phyloP scores from a whole-genome alignment of 768 basidiomycete genomes.

The Russula ochroleuca region DNA sequence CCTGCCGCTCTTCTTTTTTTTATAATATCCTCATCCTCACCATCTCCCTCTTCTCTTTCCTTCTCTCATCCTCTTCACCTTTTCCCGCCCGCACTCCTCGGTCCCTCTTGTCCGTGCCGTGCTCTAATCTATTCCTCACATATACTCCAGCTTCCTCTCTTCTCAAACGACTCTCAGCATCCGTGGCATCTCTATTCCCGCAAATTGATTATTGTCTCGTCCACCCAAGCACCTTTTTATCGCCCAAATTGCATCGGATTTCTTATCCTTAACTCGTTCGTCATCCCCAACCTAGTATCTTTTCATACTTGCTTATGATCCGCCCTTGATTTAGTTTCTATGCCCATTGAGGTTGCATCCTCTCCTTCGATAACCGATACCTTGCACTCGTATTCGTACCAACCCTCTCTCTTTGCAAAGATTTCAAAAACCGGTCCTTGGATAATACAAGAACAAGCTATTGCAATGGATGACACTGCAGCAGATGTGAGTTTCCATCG shows the following conservation, averaged over 20 bases:
- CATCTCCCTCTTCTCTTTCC: not conserved
- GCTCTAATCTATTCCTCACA: constrained; percentile 29
- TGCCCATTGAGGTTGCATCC: constrained; percentile 66
- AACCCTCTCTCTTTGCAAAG: constrained; percentile 36
- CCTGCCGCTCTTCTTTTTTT: constrained; percentile 16
- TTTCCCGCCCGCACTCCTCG: constrained; percentile 7
- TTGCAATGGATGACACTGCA: constrained; percentile 22
- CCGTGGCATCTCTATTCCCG: constrained; percentile 41
- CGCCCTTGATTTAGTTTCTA: constrained; percentile 42
- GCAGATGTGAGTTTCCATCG: constrained; percentile 26
- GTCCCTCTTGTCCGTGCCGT: constrained; percentile 36
- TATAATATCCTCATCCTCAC: constrained; percentile 15
- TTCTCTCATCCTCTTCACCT: constrained; percentile 23
- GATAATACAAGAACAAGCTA: constrained; percentile 45
- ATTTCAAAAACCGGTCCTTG: constrained; percentile 36
- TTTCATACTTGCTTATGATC: constrained; percentile 30
- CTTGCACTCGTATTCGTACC: constrained; percentile 37
- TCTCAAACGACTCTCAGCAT: constrained; percentile 33
- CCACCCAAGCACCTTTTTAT: constrained; percentile 44
- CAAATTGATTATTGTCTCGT: constrained; percentile 49
- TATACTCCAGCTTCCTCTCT: constrained; percentile 22
- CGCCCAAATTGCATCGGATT: constrained; percentile 45
- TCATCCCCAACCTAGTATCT: constrained; percentile 17
- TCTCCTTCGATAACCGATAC: constrained; percentile 42
- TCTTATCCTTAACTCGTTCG: constrained; percentile 52